Conservation (phyloP, 768 basidiomycete species). For the Ramaria sp. region DNA sequence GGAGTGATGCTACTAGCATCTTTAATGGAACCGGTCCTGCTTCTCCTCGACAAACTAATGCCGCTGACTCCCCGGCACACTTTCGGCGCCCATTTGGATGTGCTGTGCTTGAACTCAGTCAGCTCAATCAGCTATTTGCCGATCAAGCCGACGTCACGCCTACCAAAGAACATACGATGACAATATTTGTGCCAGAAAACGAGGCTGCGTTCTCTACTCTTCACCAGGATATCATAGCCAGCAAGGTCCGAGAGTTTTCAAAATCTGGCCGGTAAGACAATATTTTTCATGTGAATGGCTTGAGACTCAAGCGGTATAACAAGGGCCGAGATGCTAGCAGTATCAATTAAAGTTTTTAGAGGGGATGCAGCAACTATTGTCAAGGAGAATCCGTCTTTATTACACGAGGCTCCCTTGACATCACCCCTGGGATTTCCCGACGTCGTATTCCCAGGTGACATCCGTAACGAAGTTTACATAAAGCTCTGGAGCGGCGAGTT, state of each 20-base stretch:
- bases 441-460: constrained; percentile 85
- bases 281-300: neutral
- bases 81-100: constrained; percentile 93
- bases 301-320: constrained; percentile 1
- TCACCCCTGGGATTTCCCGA: constrained; percentile 90
- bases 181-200: constrained; percentile 73
- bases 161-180: constrained; percentile 72
- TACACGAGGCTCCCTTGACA: constrained; percentile 74
- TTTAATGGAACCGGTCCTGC: neutral
- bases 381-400: constrained; percentile 71
- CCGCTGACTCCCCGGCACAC: constrained; percentile 17
- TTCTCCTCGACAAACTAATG: constrained; percentile 9
- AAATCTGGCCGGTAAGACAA: constrained; percentile 61
- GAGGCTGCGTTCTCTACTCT: constrained; percentile 86
- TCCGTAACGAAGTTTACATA: constrained; percentile 92
- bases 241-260: constrained; percentile 68
- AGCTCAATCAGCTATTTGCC: constrained; percentile 53
- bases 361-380: constrained; percentile 70
- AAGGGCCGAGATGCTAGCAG: constrained; percentile 80
- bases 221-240: constrained; percentile 88
- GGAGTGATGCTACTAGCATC: neutral
- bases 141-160: constrained; percentile 56
- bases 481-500: constrained; percentile 96
- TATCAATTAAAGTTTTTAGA: constrained; percentile 77
- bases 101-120: constrained; percentile 79